Evolutionary conservation across 2,329 filamentous ascomycete species (phyloP).

Genomic region (Aspergillus aculeatus): DNA sequence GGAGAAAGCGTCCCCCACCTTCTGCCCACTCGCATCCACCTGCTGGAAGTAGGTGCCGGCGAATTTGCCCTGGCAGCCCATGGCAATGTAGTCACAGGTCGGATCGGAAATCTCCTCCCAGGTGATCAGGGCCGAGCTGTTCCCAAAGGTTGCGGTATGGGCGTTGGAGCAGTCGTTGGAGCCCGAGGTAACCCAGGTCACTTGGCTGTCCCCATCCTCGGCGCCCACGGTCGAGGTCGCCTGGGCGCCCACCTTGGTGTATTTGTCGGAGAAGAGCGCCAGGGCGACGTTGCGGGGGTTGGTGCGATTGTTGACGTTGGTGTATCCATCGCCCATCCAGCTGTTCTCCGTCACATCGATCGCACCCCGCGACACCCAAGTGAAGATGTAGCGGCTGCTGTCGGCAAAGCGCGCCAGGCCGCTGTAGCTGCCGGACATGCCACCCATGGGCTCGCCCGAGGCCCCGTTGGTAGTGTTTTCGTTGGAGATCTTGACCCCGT

Average conservation of each 20-base stretch:
- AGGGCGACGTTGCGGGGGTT: slow-evolving; percentile 61
- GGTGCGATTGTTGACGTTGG: slow-evolving; percentile 53
- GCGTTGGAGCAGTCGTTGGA: slow-evolving; percentile 58
- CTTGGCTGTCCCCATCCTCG: slow-evolving; percentile 55
- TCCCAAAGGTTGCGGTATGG: slow-evolving; percentile 57
- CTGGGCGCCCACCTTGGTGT: slow-evolving; percentile 54
- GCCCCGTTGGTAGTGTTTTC: slow-evolving; percentile 62
- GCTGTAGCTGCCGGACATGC: slow-evolving; percentile 64
- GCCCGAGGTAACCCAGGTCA: slow-evolving; percentile 59
- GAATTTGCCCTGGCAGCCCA: slow-evolving; percentile 61
- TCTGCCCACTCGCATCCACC: slow-evolving; percentile 52
- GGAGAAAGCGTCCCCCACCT: slow-evolving; percentile 52
- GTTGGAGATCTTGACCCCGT: slow-evolving; percentile 60
- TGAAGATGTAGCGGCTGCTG: slow-evolving; percentile 57
- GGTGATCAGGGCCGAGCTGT: slow-evolving; percentile 53
- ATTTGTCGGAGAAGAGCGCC: slow-evolving; percentile 57
- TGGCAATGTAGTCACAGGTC: slow-evolving; percentile 55
- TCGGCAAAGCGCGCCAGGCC: slow-evolving; percentile 54
- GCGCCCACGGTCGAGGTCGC: slow-evolving; percentile 56
- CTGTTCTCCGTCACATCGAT: slow-evolving; percentile 54
- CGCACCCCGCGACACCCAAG: slow-evolving; percentile 63
- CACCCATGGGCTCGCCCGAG: slow-evolving; percentile 60
- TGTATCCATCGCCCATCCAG: slow-evolving; percentile 61
- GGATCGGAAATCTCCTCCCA: slow-evolving; percentile 63
- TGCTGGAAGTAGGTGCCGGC: slow-evolving; percentile 61